phyloP scores from a whole-genome alignment of 225 moss, liverwort and hornwort genomes.

The Straminergon stramineum region DNA sequence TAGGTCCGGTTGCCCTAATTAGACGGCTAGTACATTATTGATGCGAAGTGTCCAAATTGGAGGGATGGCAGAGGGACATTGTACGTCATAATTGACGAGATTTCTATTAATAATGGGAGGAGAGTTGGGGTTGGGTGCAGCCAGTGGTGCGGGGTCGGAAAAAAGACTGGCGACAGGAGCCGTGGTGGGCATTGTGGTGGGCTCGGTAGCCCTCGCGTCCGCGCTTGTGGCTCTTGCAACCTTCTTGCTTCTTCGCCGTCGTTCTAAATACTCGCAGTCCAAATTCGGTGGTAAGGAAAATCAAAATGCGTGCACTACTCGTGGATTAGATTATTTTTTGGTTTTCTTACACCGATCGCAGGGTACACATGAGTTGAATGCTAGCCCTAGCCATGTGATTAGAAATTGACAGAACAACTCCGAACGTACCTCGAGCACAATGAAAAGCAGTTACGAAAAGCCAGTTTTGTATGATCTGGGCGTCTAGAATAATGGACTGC shows the following conservation, averaged over 20 bases:
- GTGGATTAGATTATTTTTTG: background rate
- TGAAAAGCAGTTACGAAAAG: background rate
- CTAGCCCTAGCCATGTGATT: background rate
- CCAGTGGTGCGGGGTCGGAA: background rate
- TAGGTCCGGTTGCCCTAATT: background rate
- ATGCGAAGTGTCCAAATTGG: background rate
- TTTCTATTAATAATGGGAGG: background rate
- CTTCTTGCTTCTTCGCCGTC: background rate
- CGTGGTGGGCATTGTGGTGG: constrained; percentile 26
- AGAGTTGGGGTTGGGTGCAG: background rate
- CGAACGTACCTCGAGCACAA: background rate
- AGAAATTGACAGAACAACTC: background rate
- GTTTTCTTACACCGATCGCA: background rate
- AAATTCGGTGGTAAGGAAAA: background rate
- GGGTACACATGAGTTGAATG: background rate
- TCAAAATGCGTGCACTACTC: background rate
- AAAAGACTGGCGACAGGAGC: constrained; percentile 13
- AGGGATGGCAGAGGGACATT: background rate
- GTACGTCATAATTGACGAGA: background rate
- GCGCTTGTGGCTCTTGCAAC: background rate
- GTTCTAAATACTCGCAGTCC: background rate
- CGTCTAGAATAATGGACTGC: background rate
- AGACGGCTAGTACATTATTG: background rate
- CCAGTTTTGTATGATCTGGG: background rate
- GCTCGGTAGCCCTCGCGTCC: background rate